phyloP scores from a whole-genome alignment of 2,329 filamentous ascomycete species.

The Xylaria sp. region DNA sequence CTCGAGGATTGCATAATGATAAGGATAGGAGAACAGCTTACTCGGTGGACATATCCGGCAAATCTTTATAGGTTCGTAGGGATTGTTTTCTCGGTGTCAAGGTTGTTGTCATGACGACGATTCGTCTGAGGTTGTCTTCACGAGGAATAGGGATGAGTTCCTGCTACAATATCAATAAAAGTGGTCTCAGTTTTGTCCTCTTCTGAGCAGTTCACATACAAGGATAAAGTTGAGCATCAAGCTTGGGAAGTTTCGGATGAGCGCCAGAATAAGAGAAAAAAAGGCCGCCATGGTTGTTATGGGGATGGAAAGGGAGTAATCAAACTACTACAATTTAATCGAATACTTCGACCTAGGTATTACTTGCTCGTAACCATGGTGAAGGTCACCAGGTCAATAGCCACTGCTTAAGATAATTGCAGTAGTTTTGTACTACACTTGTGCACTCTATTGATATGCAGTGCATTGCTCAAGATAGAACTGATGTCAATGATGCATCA shows the following conservation, averaged over 20 bases:
- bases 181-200: neutral
- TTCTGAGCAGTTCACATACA: neutral
- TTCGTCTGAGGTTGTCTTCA: neutral
- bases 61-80: slow-evolving; percentile 2
- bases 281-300: neutral
- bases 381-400: neutral
- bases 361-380: neutral
- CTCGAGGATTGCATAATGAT: neutral
- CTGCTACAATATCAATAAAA: neutral
- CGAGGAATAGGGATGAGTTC: too few relatives aligned
- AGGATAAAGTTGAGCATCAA: neutral
- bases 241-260: neutral
- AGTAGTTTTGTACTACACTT: neutral
- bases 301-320: neutral
- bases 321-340: neutral
- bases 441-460: neutral
- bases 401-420: neutral
- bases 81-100: neutral
- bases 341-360: neutral
- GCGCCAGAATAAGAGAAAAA: neutral
- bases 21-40: neutral
- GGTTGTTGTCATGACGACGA: neutral
- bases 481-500: too few relatives aligned
- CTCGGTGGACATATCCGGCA: slow-evolving; percentile 20
- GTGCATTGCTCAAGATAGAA: neutral